These are phyloP conservation scores for Candida pseudofarinosa DNA, from an alignment of 805 yeast species.

Conservation along the genomic window DNA sequence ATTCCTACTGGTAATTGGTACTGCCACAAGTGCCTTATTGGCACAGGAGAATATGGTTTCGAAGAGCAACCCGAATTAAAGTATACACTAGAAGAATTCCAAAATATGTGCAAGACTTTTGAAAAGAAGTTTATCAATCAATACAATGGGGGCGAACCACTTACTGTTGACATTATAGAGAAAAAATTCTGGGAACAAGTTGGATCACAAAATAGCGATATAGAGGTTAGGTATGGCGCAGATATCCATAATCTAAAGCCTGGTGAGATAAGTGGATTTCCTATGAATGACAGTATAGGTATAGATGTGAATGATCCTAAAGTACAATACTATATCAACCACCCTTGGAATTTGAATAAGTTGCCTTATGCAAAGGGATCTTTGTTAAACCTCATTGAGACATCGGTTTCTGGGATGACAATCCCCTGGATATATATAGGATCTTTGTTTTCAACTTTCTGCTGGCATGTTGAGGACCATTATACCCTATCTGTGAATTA, in stretches of 20 bases:
- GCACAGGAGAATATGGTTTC: conserved; percentile 86
- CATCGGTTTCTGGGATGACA: conserved; percentile 86
- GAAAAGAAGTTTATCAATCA: conserved; percentile 36
- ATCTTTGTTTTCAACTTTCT: conserved; percentile 82
- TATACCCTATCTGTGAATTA: conserved; percentile 88
- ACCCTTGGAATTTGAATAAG: conserved; percentile 73
- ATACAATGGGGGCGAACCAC: conserved; percentile 27
- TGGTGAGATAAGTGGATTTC: conserved; percentile 75
- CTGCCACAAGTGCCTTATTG: conserved; percentile 80
- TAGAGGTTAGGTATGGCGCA: conserved; percentile 78
- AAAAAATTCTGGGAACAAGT: conserved; percentile 61
- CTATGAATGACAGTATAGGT: conserved; percentile 38
- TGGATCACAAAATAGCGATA: conserved; percentile 34
- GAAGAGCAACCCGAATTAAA: conserved; percentile 55
- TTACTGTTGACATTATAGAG: conserved; percentile 48
- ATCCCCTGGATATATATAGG: conserved; percentile 95
- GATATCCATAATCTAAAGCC: conserved; percentile 67
- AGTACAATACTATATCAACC: conserved; percentile 40
- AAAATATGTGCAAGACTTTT: conserved; percentile 49
- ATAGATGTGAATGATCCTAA: conserved; percentile 13
- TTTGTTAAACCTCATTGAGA: conserved; percentile 58
- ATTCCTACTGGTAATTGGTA: conserved; percentile 68
- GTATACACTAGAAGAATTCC: conserved; percentile 60
- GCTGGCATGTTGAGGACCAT: conserved; percentile 97
- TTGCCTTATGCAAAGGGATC: conserved; percentile 71